These are phyloP conservation scores for Paulownia fortunei DNA, from an alignment of 257 asterid genomes.

Conservation along the genomic window DNA sequence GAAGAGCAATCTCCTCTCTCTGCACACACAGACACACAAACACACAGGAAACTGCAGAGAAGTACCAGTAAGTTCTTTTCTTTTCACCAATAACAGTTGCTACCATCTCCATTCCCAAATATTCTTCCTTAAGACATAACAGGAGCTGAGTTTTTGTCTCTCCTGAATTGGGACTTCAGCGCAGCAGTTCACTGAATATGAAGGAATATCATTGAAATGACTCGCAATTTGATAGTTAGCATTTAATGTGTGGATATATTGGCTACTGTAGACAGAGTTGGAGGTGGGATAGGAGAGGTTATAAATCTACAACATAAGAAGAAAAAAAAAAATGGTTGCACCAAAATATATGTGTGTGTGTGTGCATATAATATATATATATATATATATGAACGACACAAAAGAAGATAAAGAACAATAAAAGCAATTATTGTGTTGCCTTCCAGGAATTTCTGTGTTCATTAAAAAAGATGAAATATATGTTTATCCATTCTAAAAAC, in stretches of 20 bases:
- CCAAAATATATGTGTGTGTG: too few species aligned
- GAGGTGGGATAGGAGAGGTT: background rate
- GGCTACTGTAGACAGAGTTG: background rate
- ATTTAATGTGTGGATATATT: background rate
- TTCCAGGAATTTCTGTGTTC: background rate
- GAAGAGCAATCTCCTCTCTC: background rate
- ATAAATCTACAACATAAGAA: background rate
- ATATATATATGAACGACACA: too few species aligned
- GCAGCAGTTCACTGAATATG: background rate
- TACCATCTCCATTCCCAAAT: background rate
- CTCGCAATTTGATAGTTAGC: background rate
- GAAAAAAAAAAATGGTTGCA: background rate
- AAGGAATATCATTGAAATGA: background rate
- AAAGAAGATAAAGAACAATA: background rate
- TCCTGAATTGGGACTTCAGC: background rate
- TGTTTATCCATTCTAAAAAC: background rate
- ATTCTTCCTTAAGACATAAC: background rate
- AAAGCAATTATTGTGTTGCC: background rate
- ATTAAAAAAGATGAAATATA: background rate
- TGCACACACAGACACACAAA: background rate
- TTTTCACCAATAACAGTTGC: background rate
- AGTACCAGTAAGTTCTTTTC: background rate
- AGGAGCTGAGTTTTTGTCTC: background rate
- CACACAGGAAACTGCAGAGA: too few species aligned
- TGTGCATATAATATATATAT: too few species aligned